Evolutionary conservation across 73 alveolate genomes (phyloP).

Genomic region (Stentor roeselii): DNA sequence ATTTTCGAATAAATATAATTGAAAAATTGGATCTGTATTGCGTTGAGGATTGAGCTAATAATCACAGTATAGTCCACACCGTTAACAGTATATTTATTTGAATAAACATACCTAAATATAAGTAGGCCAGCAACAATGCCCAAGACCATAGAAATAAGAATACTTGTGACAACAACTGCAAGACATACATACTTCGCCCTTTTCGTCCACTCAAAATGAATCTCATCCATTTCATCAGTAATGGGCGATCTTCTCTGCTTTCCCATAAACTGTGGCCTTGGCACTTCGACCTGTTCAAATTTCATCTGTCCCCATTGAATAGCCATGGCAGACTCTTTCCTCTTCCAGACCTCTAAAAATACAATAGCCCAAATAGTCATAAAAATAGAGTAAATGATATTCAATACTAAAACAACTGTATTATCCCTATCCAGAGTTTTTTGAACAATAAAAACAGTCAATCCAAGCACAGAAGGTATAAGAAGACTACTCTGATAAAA

Average conservation of each 20-base stretch:
- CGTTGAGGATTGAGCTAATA: constrained; percentile 37
- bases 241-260: constrained; percentile 42
- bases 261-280: constrained; percentile 52
- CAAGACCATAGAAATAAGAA: constrained; percentile 45
- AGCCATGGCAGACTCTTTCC: constrained; percentile 37
- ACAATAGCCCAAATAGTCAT: constrained; percentile 44
- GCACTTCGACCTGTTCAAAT: constrained; percentile 54
- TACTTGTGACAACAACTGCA: constrained; percentile 32
- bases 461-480: too few relatives aligned
- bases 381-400: neutral
- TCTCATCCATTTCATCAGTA: constrained; percentile 44
- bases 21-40: constrained; percentile 46
- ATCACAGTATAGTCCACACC: constrained; percentile 20
- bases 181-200: constrained; percentile 33
- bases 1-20: constrained; percentile 37
- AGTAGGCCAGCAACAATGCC: constrained; percentile 38
- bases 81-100: neutral
- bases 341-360: constrained; percentile 56
- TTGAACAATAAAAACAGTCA: constrained; percentile 5
- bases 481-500: too few relatives aligned
- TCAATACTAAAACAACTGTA: neutral
- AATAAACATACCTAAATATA: constrained; percentile 31
- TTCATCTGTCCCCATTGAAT: constrained; percentile 58
- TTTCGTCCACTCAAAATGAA: constrained; percentile 23
- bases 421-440: neutral